Conservation (phyloP, 2,329 filamentous ascomycete genomes). For the Penicillium sp. region DNA sequence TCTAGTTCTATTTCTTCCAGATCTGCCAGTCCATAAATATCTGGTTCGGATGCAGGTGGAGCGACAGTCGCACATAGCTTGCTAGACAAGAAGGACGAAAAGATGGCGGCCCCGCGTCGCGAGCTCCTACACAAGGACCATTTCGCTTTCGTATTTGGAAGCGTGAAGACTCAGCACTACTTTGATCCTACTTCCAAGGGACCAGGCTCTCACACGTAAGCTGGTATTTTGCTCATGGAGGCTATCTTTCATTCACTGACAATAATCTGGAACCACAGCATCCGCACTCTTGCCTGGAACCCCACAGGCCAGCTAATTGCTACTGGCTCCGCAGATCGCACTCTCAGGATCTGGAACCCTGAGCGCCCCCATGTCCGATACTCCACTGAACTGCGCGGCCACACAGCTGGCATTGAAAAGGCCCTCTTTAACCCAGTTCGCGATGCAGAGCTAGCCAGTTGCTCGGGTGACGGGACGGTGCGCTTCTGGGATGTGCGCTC, state of each 20-base stretch:
- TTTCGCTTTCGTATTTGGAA: conserved; percentile 66
- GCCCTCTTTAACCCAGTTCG: conserved; percentile 51
- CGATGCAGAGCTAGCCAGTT: conserved; percentile 52
- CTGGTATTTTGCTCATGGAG: conserved; percentile 27
- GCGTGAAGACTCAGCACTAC: conserved; percentile 70
- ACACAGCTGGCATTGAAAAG: conserved; percentile 49
- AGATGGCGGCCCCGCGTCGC: conserved; percentile 43
- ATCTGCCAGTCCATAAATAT: background rate
- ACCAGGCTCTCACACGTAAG: conserved; percentile 58
- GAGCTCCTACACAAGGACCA: conserved; percentile 60
- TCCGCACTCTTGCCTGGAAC: conserved; percentile 86
- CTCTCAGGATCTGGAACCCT: conserved; percentile 86
- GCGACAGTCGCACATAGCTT: conserved; percentile 14
- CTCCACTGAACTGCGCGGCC: conserved; percentile 50
- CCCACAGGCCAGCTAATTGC: conserved; percentile 79
- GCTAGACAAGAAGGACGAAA: conserved; percentile 14
- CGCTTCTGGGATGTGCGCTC: conserved; percentile 53
- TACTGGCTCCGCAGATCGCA: conserved; percentile 83
- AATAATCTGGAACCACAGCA: conserved; percentile 44
- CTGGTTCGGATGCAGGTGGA: conserved; percentile 12
- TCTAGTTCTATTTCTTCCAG: background rate
- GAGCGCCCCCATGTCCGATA: conserved; percentile 48
- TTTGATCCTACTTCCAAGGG: conserved; percentile 60
- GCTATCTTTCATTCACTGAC: conserved; percentile 5
- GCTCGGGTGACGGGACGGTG: conserved; percentile 50